These are phyloP conservation scores for Nicotiana undulata DNA, from an alignment of 257 asterid genomes.

Conservation along the genomic window DNA sequence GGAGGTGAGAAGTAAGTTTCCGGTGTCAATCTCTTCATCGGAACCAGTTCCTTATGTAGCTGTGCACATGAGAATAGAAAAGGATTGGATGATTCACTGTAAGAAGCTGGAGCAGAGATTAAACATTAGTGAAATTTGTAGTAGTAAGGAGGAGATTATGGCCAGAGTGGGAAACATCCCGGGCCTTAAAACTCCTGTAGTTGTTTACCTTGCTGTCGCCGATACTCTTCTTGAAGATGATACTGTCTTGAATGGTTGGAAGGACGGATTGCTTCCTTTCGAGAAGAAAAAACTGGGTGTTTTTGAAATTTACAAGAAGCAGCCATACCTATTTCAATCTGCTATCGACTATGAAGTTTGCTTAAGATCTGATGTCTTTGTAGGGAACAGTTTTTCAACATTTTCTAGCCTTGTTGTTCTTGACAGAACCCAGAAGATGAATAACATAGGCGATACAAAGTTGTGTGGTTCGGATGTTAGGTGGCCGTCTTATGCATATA, in stretches of 20 bases:
- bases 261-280: conserved; percentile 51
- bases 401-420: conserved; percentile 91
- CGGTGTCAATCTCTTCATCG: not conserved
- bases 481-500: conserved; percentile 77
- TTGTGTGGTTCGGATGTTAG: conserved; percentile 41
- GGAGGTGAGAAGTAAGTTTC: conserved; percentile 13
- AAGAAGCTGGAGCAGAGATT: conserved; percentile 68
- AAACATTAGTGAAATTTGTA: conserved; percentile 59
- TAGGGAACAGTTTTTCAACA: conserved; percentile 89
- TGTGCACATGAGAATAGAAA: conserved; percentile 95
- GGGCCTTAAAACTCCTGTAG: conserved; percentile 47
- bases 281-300: conserved; percentile 82
- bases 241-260: conserved; percentile 64
- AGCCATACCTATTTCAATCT: conserved; percentile 65
- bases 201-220: conserved; percentile 76
- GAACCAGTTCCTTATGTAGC: conserved; percentile 49
- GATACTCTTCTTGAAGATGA: conserved; percentile 77
- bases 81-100: conserved; percentile 96
- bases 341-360: conserved; percentile 95
- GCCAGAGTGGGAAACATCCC: conserved; percentile 54
- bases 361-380: conserved; percentile 71
- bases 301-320: conserved; percentile 50
- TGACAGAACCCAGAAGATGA: conserved; percentile 73
- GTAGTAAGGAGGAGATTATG: conserved; percentile 68
- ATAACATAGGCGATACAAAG: conserved; percentile 23